These are phyloP conservation scores for Mollisia scopiformis DNA, from an alignment of 2,329 filamentous ascomycete species.

Conservation along the genomic window DNA sequence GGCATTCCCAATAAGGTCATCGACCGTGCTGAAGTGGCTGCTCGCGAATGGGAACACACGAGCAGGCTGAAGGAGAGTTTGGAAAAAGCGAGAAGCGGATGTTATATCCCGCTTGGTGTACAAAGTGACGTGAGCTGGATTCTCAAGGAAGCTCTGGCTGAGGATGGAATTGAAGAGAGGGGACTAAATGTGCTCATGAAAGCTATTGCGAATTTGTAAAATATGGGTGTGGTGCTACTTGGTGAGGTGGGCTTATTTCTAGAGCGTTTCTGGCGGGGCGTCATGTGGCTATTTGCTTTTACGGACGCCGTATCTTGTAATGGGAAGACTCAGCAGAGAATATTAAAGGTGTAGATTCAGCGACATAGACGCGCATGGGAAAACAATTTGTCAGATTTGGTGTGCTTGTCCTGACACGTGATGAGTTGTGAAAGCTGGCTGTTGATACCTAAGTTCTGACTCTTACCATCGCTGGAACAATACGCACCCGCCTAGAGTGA, in stretches of 20 bases:
- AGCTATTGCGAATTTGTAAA: constrained; percentile 60
- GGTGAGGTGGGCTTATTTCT: neutral
- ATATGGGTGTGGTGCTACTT: constrained; percentile 3
- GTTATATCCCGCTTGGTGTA: constrained; percentile 82
- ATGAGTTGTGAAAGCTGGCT: neutral
- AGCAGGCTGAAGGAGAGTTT: constrained; percentile 86
- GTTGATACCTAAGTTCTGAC: too few species aligned
- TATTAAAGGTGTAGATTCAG: neutral
- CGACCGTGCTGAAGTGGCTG: constrained; percentile 83
- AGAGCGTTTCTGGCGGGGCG: constrained; percentile 1
- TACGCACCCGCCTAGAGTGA: too few species aligned
- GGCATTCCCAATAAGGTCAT: constrained; percentile 85
- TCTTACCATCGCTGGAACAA: too few species aligned
- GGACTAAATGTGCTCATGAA: constrained; percentile 62
- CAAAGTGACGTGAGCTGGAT: constrained; percentile 86
- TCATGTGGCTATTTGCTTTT: constrained; percentile 4
- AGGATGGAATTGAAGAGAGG: constrained; percentile 48
- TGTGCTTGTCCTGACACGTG: neutral
- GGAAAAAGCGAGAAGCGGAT: constrained; percentile 76
- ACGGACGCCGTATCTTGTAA: neutral
- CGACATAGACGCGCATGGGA: neutral
- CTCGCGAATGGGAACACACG: constrained; percentile 93
- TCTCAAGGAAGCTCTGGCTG: constrained; percentile 56
- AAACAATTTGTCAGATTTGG: neutral
- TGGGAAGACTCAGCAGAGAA: neutral